Conservation (phyloP, 495 filamentous ascomycete species). For the Evernia prunastri region DNA sequence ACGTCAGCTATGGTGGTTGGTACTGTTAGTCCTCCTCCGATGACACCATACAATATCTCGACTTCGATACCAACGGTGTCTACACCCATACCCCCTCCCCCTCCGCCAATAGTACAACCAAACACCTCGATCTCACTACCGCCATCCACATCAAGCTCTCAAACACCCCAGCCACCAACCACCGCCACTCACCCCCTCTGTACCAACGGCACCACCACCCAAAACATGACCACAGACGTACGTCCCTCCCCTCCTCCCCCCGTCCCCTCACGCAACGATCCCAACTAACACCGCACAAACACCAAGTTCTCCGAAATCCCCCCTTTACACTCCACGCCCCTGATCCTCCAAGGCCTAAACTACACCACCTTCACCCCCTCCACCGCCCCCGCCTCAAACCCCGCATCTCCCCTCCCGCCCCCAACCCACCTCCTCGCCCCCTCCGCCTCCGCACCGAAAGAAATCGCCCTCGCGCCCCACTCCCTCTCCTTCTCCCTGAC, state of each 20-base stretch:
- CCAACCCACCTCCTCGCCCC: conserved; percentile 8
- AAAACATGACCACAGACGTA: conserved; percentile 14
- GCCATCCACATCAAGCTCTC: background rate
- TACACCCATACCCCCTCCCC: background rate
- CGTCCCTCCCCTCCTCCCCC: background rate
- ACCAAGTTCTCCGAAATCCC: conserved; percentile 1
- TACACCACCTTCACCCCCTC: conserved; percentile 15
- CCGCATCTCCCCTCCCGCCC: conserved; percentile 1
- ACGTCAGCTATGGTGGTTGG: background rate
- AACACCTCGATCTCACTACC: background rate
- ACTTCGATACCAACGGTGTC: background rate
- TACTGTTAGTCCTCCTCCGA: background rate
- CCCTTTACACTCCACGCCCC: conserved; percentile 4
- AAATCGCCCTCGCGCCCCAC: conserved; percentile 9
- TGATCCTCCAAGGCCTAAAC: conserved; percentile 19
- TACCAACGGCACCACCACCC: conserved; percentile 5
- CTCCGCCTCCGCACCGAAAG: conserved; percentile 14
- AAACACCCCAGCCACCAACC: background rate
- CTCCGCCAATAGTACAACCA: background rate
- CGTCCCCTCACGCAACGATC: background rate
- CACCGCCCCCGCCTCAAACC: background rate
- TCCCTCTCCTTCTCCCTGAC: conserved; percentile 8
- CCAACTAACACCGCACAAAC: background rate
- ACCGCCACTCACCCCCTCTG: background rate
- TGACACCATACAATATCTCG: background rate